These are phyloP conservation scores for Acer negundo DNA, from an alignment of 345 rosid species.

Conservation along the genomic window DNA sequence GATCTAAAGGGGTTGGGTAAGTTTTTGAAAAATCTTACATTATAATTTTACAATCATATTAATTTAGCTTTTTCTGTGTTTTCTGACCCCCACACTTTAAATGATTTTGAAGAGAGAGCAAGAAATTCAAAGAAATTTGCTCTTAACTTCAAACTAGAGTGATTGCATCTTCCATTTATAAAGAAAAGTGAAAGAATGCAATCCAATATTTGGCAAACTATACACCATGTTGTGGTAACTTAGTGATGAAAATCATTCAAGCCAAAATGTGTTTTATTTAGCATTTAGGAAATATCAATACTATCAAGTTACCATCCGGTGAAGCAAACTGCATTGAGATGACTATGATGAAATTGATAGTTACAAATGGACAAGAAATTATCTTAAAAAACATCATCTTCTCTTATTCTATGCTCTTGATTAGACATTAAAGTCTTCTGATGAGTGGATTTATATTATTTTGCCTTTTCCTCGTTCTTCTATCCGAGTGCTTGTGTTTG, in stretches of 20 bases:
- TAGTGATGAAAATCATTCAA: conserved; percentile 4
- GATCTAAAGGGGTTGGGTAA: conserved; percentile 96
- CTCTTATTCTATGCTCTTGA: background rate
- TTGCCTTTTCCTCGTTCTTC: background rate
- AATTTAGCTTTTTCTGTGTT: background rate
- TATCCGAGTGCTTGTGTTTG: background rate
- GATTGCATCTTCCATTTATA: background rate
- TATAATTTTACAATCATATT: background rate
- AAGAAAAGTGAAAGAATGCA: background rate
- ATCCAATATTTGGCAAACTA: background rate
- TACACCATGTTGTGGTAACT: background rate
- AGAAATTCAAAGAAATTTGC: background rate
- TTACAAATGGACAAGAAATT: background rate
- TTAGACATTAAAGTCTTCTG: background rate
- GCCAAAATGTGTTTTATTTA: background rate
- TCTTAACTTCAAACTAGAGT: background rate
- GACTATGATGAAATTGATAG: background rate
- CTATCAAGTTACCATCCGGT: background rate
- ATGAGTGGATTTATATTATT: background rate
- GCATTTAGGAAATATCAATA: background rate
- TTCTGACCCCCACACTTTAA: background rate
- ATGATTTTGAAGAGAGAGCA: conserved; percentile 3
- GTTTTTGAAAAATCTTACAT: conserved; percentile 14
- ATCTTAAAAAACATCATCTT: background rate
- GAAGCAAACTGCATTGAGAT: background rate